Evolutionary conservation across 805 yeast genomes (phyloP).

Genomic region (Metschnikowia henanensis): DNA sequence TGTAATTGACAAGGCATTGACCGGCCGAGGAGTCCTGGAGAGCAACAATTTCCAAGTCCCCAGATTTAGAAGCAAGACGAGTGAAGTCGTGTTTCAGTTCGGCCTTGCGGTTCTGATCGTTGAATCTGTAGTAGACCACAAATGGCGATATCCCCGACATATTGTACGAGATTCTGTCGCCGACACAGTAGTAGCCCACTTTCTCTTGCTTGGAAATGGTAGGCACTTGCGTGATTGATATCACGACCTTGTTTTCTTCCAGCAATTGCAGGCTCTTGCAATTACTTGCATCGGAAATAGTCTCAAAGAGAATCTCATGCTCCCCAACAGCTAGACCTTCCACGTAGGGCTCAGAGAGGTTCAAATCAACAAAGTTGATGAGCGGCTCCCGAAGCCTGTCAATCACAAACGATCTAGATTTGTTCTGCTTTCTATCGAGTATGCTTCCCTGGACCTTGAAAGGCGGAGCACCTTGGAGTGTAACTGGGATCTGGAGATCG

Average conservation of each 20-base stretch:
- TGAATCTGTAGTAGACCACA: slow-evolving; percentile 70
- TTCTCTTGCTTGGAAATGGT: slow-evolving; percentile 44
- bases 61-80: slow-evolving; percentile 80
- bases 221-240: slow-evolving; percentile 78
- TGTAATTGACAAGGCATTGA: slow-evolving; percentile 66
- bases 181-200: slow-evolving; percentile 73
- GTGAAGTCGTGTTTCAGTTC: slow-evolving; percentile 48
- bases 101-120: slow-evolving; percentile 58
- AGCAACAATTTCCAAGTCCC: slow-evolving; percentile 65
- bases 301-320: slow-evolving; percentile 57
- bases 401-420: slow-evolving; percentile 46
- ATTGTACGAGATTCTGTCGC: slow-evolving; percentile 79
- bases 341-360: slow-evolving; percentile 29
- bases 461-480: slow-evolving; percentile 61
- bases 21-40: slow-evolving; percentile 72
- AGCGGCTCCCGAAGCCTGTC: slow-evolving; percentile 37
- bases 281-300: slow-evolving; percentile 67
- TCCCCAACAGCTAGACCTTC: slow-evolving; percentile 63
- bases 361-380: slow-evolving; percentile 14
- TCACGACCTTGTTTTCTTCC: slow-evolving; percentile 39
- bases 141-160: slow-evolving; percentile 82
- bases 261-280: slow-evolving; percentile 52
- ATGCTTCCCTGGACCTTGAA: slow-evolving; percentile 57
- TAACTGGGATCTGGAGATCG: slow-evolving; percentile 48
- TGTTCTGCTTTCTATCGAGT: slow-evolving; percentile 59